Percentiles rank a stretch among this genome's conserved stretches.
Evolutionary conservation across 73 alveolate species (phyloP).

Genomic region (Diophrys sp.): DNA sequence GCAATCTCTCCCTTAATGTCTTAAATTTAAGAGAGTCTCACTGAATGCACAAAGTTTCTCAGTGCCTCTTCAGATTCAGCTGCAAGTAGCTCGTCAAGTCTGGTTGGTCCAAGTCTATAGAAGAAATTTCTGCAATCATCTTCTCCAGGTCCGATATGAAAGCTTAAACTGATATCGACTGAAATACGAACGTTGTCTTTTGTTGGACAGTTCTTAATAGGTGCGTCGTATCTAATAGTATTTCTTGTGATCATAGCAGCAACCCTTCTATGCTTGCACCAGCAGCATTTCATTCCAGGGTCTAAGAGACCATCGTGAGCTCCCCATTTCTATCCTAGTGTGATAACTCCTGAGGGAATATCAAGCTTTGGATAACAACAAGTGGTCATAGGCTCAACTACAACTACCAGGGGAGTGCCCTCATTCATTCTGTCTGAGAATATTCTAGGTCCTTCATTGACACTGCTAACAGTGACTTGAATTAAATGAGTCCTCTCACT

Average conservation of each 20-base stretch:
- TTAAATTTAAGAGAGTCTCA: conserved; percentile 43
- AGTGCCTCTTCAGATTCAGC: conserved; percentile 66
- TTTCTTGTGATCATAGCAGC: conserved; percentile 65
- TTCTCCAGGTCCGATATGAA: conserved; percentile 50
- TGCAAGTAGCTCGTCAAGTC: conserved; percentile 55
- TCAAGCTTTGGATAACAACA: conserved; percentile 60
- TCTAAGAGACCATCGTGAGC: conserved; percentile 54
- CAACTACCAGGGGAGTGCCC: conserved; percentile 53
- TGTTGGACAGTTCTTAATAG: conserved; percentile 67
- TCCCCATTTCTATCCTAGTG: conserved; percentile 61
- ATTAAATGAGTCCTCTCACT: conserved; percentile 59
- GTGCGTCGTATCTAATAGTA: conserved; percentile 60
- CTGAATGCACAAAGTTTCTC: conserved; percentile 55
- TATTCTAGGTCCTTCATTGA: conserved; percentile 65
- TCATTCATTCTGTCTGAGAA: conserved; percentile 19
- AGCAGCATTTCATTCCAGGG: conserved; percentile 71
- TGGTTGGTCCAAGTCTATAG: conserved; percentile 57
- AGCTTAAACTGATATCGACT: conserved; percentile 57
- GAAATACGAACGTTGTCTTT: conserved; percentile 61
- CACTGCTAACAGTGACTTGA: conserved; percentile 45
- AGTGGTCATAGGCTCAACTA: conserved; percentile 31
- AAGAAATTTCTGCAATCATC: conserved; percentile 48
- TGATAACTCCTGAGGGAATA: conserved; percentile 62
- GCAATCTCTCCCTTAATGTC: conserved; percentile 70
- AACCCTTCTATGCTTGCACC: conserved; percentile 43